Conservation (phyloP, 148 eudicot genomes). For the Fallopia convolvulus region DNA sequence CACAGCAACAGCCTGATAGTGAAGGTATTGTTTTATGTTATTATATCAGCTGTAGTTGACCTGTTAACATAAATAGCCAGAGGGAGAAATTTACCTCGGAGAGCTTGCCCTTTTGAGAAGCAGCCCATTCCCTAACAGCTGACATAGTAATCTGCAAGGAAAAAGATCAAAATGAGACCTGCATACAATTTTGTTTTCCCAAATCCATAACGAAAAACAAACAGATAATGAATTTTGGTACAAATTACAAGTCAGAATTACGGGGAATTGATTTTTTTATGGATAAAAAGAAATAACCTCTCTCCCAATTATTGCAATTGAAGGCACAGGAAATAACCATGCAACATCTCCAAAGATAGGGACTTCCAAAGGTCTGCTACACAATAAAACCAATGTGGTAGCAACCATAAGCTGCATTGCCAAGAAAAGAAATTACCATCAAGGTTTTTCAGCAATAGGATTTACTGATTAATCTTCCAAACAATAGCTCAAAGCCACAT, state of each 20-base stretch:
- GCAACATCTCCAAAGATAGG: slow-evolving; percentile 58
- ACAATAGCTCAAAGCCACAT: neutral
- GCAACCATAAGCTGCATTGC: slow-evolving; percentile 96
- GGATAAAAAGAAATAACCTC: slow-evolving; percentile 42
- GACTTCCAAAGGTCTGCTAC: slow-evolving; percentile 74
- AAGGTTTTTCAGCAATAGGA: neutral
- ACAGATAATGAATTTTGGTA: neutral
- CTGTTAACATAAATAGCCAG: neutral
- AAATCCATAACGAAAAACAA: neutral
- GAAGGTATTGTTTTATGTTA: neutral
- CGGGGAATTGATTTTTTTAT: neutral
- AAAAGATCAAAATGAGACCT: neutral
- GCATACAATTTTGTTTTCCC: neutral
- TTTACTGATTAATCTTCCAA: neutral
- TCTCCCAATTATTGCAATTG: slow-evolving; percentile 91
- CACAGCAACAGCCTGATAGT: slow-evolving; percentile 89
- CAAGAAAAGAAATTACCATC: slow-evolving; percentile 11
- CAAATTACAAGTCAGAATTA: neutral
- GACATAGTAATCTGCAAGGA: slow-evolving; percentile 85
- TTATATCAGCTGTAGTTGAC: neutral
- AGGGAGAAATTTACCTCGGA: slow-evolving; percentile 48
- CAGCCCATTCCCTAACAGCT: slow-evolving; percentile 98
- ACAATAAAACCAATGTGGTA: slow-evolving; percentile 82
- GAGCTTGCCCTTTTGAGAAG: slow-evolving; percentile 67
- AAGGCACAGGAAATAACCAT: slow-evolving; percentile 80